These are phyloP conservation scores for Yarrowia bubula DNA, from an alignment of 805 yeast genomes.

Conservation along the genomic window DNA sequence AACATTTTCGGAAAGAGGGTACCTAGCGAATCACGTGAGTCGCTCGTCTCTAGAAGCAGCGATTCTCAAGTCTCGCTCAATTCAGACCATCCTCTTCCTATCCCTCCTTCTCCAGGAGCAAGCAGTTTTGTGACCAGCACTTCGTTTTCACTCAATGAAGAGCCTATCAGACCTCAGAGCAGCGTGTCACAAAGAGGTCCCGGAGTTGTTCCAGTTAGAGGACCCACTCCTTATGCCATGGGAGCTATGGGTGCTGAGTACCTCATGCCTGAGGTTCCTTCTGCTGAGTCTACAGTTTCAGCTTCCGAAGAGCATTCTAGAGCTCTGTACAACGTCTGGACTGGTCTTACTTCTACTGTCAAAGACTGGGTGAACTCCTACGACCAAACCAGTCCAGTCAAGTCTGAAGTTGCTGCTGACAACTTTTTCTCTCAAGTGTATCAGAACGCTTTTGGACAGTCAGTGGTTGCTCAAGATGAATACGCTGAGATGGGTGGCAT, in stretches of 20 bases:
- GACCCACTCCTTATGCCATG: not conserved
- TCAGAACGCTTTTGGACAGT: slow-evolving; percentile 4
- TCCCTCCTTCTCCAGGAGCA: slow-evolving; percentile 6
- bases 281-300: not conserved
- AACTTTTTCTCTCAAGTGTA: slow-evolving; percentile 18
- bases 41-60: not conserved
- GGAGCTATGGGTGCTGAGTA: not conserved
- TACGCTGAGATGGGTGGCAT: not conserved
- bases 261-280: not conserved
- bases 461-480: not conserved
- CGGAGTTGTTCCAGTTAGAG: not conserved
- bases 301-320: slow-evolving; percentile 18
- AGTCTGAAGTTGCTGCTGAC: not conserved
- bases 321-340: slow-evolving; percentile 17
- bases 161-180: slow-evolving; percentile 4
- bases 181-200: slow-evolving; percentile 7
- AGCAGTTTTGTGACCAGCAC: not conserved
- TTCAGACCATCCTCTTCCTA: not conserved
- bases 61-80: not conserved
- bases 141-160: slow-evolving; percentile 1
- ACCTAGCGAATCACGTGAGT: not conserved
- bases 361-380: slow-evolving; percentile 15
- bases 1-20: slow-evolving; percentile 2
- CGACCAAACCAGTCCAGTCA: not conserved
- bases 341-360: slow-evolving; percentile 3